Base-by-base conservation (phyloP, 2,329 filamentous ascomycete species). In the Phyllosticta paracitricarpa region DNA sequence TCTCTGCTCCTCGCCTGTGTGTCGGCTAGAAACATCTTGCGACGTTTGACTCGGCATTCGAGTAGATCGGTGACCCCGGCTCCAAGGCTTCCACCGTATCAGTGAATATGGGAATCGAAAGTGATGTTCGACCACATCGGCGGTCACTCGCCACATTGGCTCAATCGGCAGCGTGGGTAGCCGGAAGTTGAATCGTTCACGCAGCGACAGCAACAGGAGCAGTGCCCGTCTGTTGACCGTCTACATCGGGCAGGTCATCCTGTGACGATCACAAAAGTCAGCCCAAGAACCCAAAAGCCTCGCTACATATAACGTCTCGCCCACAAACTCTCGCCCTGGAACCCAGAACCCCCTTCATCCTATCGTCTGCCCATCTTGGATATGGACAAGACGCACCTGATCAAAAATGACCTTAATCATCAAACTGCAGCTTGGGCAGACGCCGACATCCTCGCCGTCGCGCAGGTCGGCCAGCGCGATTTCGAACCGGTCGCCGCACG, bases 331-430 rank as follows among this genome's bases (percentile, higher is more conserved):
- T 14, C 17, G 19, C 7, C 3, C 7, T n/a, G 5, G 2, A n/a
- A 48, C 53, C 14, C 40, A 48, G 7, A 14, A n/a, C 5, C 33
- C 5, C 33, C 10, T 12, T 48, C 14, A n/a, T 6, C 14, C 40
- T n/a, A 14, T 7, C n/a, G 12, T 48, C 7, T n/a, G 3, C 14
- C 40, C 28, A 7, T 7, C 14, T n/a, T n/a, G 40, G 14, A 6
- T n/a, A 48, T 4, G 17, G n/a, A 7, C 7, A n/a, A 48, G 14
- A 71, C 86, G 68, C 75, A 94, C 91, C 71, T 84, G 75, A 66
- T 97, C 94, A 68, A 91, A 99, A 55, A 99, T 95, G 14, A 99
- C 92, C 62, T 88, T 79, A 62, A 99, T 96, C 91, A 96, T 96
- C 68, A 99, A 78, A 74, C 92, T 97, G 76, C 94, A 99, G 73